Conservation (phyloP, 2,329 filamentous ascomycete genomes). For the Stemphylium vesicarium region DNA sequence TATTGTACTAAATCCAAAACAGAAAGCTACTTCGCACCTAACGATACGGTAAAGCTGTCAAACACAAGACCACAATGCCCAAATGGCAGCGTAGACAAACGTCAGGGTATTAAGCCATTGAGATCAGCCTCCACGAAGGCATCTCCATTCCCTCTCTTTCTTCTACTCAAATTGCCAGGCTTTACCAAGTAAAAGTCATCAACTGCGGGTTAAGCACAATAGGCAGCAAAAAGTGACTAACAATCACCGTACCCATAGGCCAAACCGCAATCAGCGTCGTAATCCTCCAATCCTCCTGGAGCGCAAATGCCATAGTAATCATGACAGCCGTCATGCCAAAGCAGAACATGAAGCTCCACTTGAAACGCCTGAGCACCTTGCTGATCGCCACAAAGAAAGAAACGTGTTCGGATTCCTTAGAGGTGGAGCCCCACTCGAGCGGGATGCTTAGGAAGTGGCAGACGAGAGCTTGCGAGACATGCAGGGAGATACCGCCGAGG, state of each 20-base stretch:
- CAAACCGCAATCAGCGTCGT: slow-evolving; percentile 68
- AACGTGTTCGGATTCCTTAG: slow-evolving; percentile 80
- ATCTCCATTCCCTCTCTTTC: too few relatives aligned
- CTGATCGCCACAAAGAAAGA: slow-evolving; percentile 87
- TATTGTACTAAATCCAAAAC: too few relatives aligned
- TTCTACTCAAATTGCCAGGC: too few relatives aligned
- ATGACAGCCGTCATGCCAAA: slow-evolving; percentile 67
- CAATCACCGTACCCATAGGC: slow-evolving; percentile 72
- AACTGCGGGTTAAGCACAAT: slow-evolving; percentile 78
- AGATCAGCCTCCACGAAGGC: too few relatives aligned
- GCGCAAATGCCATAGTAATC: slow-evolving; percentile 69
- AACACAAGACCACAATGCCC: too few relatives aligned
- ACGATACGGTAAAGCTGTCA: too few relatives aligned
- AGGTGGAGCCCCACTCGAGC: slow-evolving; percentile 85
- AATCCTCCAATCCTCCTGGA: slow-evolving; percentile 64
- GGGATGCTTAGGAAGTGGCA: slow-evolving; percentile 85
- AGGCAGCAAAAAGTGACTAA: slow-evolving; percentile 73
- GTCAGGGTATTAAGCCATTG: too few relatives aligned
- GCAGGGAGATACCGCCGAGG: slow-evolving; percentile 79
- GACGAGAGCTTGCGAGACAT: slow-evolving; percentile 79
- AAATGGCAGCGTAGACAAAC: too few relatives aligned
- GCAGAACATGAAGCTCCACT: slow-evolving; percentile 66
- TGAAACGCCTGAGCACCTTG: slow-evolving; percentile 80
- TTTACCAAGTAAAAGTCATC: slow-evolving; percentile 79
- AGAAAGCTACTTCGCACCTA: too few relatives aligned